These are phyloP conservation scores for Fusarium concolor DNA, from an alignment of 2,329 filamentous ascomycete genomes.

Conservation along the genomic window DNA sequence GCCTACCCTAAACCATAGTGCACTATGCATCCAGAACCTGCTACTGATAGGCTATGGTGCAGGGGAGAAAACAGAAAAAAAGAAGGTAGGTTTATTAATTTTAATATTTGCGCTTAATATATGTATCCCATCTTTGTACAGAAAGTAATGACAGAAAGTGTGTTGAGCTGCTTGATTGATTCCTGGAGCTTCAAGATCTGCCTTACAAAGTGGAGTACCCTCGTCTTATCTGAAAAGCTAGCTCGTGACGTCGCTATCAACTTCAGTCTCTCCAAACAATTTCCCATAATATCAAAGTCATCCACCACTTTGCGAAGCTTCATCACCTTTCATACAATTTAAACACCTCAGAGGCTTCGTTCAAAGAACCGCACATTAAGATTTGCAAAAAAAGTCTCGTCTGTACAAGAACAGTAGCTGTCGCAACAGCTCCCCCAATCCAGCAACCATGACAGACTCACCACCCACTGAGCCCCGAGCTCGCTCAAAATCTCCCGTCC, in stretches of 20 bases:
- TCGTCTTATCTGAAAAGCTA: background rate
- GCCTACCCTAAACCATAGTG: background rate
- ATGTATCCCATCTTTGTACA: background rate
- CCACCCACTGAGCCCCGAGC: slow-evolving; percentile 25
- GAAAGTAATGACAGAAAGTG: background rate
- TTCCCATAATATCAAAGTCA: background rate
- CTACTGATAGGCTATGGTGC: background rate
- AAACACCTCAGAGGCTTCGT: background rate
- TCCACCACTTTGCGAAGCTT: background rate
- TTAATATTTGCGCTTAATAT: background rate
- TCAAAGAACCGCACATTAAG: background rate
- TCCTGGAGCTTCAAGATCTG: background rate
- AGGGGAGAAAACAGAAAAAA: too few species aligned
- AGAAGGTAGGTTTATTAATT: too few species aligned
- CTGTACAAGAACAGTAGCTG: background rate
- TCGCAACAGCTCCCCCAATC: background rate
- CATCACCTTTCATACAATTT: background rate
- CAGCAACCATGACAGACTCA: slow-evolving; percentile 32
- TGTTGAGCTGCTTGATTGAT: background rate
- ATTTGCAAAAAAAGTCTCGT: background rate
- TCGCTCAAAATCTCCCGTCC: slow-evolving; percentile 34
- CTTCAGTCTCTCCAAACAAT: slow-evolving; percentile 14
- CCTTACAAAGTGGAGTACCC: slow-evolving; percentile 13
- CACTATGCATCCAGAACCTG: background rate
- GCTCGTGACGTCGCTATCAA: slow-evolving; percentile 23